These are phyloP conservation scores for Pistacia vera DNA, from an alignment of 345 rosid genomes.

Conservation along the genomic window DNA sequence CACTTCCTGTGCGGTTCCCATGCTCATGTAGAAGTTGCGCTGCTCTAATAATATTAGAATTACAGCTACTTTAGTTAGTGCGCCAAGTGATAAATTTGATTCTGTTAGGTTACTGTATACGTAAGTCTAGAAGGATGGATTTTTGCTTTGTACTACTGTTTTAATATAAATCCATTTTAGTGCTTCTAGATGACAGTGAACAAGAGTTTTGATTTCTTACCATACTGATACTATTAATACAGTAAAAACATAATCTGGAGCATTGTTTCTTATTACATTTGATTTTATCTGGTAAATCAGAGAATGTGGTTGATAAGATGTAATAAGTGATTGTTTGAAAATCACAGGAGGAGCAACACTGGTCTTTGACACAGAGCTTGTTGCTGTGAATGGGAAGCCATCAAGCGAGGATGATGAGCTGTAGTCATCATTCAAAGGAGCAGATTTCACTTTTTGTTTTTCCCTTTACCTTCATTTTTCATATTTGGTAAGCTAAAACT, in stretches of 20 bases:
- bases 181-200: not conserved
- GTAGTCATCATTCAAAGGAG: conserved; percentile 20
- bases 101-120: not conserved
- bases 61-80: not conserved
- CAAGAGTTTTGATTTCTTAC: not conserved
- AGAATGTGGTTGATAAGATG: not conserved
- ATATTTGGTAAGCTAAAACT: not conserved
- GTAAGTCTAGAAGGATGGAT: not conserved
- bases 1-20: not conserved
- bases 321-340: conserved; percentile 17
- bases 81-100: not conserved
- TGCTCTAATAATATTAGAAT: conserved; percentile 1
- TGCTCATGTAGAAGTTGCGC: not conserved
- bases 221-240: not conserved
- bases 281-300: not conserved
- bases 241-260: not conserved
- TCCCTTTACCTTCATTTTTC: not conserved
- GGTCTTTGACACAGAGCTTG: conserved; percentile 88
- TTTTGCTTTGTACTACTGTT: not conserved
- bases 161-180: not conserved
- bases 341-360: conserved; percentile 88
- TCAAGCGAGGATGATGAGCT: conserved; percentile 49
- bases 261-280: no score
- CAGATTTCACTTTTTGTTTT: not conserved
- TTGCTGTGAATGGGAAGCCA: conserved; percentile 75